Conservation (phyloP, 2,329 filamentous ascomycete genomes). For the Hypoxylon sp. region DNA sequence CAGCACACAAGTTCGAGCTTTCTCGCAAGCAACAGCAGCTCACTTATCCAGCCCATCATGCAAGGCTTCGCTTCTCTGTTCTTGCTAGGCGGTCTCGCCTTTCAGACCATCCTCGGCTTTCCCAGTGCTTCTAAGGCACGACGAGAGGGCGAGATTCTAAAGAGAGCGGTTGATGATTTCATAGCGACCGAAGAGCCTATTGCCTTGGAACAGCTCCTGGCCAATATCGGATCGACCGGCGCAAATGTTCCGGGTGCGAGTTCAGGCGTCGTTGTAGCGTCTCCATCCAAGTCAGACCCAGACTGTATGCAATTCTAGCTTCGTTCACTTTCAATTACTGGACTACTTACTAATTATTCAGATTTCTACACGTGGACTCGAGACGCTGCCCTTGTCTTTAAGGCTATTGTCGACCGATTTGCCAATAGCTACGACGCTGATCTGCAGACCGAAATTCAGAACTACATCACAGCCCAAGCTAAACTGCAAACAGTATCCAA, state of each 20-base stretch:
- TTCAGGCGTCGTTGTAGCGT: constrained; percentile 70
- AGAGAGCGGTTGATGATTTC: constrained; percentile 67
- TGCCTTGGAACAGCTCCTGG: constrained; percentile 67
- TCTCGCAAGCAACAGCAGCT: constrained; percentile 47
- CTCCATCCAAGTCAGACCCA: constrained; percentile 67
- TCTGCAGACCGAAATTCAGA: constrained; percentile 73
- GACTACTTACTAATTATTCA: constrained; percentile 54
- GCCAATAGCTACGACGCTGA: constrained; percentile 68
- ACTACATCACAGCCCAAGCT: constrained; percentile 78
- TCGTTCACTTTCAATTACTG: neutral
- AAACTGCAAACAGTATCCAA: constrained; percentile 77
- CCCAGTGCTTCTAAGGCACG: constrained; percentile 56
- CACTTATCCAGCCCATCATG: constrained; percentile 62
- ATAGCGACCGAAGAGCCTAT: constrained; percentile 67
- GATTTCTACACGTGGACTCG: constrained; percentile 86
- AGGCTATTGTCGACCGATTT: constrained; percentile 77
- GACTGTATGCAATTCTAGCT: constrained; percentile 64
- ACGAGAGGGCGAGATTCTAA: constrained; percentile 59
- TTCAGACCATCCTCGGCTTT: constrained; percentile 66
- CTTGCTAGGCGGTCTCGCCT: constrained; percentile 66
- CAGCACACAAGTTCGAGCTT: constrained; percentile 40
- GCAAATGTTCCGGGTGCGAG: constrained; percentile 64
- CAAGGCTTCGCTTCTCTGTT: constrained; percentile 66
- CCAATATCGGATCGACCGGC: constrained; percentile 72
- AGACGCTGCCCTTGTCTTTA: constrained; percentile 80